Conservation (phyloP, 805 yeast species). For the Candida ortonii region DNA sequence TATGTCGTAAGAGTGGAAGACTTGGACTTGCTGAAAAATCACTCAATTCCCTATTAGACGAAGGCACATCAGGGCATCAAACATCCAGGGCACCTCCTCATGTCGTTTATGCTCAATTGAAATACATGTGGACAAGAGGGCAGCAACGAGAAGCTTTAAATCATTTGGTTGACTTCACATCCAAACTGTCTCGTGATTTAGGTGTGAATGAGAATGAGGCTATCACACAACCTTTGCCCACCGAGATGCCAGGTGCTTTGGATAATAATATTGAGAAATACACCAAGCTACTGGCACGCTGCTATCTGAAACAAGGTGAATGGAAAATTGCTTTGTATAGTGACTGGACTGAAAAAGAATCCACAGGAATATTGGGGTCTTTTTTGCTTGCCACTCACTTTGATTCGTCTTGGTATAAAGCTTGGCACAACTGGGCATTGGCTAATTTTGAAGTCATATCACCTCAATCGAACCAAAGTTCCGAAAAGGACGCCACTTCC, state of each 20-base stretch:
- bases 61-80: constrained; percentile 40
- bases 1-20: constrained; percentile 92
- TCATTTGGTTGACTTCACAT: constrained; percentile 85
- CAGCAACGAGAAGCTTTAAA: constrained; percentile 81
- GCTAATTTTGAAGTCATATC: constrained; percentile 96
- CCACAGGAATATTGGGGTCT: constrained; percentile 83
- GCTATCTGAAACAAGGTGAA: constrained; percentile 96
- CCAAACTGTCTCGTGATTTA: constrained; percentile 83
- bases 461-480: constrained; percentile 34
- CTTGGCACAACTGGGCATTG: constrained; percentile 99
- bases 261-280: constrained; percentile 79
- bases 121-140: constrained; percentile 96
- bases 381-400: constrained; percentile 92
- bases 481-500: constrained; percentile 12
- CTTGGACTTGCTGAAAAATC: constrained; percentile 91
- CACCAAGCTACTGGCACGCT: constrained; percentile 83
- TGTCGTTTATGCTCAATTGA: constrained; percentile 94
- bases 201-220: constrained; percentile 85
- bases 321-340: constrained; percentile 87
- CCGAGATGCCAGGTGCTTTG: constrained; percentile 65
- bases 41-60: constrained; percentile 72
- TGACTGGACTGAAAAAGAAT: constrained; percentile 73
- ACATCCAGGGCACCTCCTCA: constrained; percentile 87
- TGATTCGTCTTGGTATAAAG: constrained; percentile 92
- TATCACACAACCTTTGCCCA: constrained; percentile 81